These are phyloP conservation scores for Hypholoma sublateritium DNA, from an alignment of 768 basidiomycete species.

Conservation along the genomic window DNA sequence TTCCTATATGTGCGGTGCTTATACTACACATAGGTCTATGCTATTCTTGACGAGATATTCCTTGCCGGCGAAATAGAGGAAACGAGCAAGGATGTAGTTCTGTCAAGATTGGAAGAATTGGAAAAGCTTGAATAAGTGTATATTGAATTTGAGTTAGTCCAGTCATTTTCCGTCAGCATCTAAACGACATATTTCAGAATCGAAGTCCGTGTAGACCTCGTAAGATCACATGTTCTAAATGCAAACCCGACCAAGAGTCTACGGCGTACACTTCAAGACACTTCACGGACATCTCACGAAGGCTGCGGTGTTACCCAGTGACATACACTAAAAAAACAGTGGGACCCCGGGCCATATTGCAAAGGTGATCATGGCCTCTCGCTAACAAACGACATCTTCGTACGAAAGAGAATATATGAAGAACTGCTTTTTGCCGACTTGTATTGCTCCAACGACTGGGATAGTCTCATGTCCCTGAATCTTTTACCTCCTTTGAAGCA, in stretches of 20 bases:
- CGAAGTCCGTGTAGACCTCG: background rate
- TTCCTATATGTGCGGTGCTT: background rate
- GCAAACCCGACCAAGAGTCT: background rate
- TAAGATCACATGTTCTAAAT: background rate
- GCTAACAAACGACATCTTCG: no score
- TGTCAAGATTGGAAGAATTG: conserved; percentile 85
- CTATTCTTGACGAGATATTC: conserved; percentile 97
- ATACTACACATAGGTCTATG: conserved; percentile 71
- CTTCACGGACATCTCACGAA: no score
- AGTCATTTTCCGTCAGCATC: background rate
- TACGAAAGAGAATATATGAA: no score
- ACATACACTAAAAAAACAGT: no score
- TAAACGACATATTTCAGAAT: conserved; percentile 5
- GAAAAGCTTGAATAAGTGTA: conserved; percentile 80
- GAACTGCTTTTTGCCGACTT: no score
- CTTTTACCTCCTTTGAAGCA: background rate
- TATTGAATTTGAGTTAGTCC: conserved; percentile 12
- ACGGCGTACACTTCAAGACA: no score
- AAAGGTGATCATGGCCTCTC: no score
- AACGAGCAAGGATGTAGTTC: conserved; percentile 94
- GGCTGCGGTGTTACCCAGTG: no score
- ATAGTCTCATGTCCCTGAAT: background rate
- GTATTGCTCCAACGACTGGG: background rate
- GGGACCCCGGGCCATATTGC: no score
- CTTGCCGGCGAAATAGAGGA: conserved; percentile 98